Percentiles rank a stretch among this genome's conserved stretches.
Conservation (phyloP, 768 basidiomycete genomes). For the Cubamyces sp. region DNA sequence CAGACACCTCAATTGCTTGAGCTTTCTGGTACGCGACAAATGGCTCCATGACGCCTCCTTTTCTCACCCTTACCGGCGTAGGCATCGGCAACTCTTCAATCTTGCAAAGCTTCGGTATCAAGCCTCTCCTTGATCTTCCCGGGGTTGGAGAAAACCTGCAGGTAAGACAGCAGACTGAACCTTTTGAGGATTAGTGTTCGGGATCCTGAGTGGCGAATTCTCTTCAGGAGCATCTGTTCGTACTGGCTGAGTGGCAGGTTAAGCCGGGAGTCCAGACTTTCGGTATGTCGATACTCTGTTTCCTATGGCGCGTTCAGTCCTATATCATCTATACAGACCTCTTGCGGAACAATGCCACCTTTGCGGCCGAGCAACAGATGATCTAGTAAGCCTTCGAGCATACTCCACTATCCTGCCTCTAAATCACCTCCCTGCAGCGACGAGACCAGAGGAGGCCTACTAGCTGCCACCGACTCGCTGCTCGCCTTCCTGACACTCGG, state of each 20-base stretch:
- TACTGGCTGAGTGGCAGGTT: background rate
- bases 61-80: no score
- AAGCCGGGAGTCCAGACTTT: background rate
- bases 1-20: constrained; percentile 12
- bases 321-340: background rate
- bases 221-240: background rate
- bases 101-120: background rate
- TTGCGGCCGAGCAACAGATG: background rate
- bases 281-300: background rate
- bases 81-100: constrained; percentile 8
- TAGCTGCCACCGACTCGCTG: background rate
- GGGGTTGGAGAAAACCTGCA: constrained; percentile 16
- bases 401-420: background rate
- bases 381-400: background rate
- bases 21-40: constrained; percentile 2
- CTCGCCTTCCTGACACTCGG: background rate
- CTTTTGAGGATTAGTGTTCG: background rate
- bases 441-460: background rate
- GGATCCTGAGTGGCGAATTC: background rate
- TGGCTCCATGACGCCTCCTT: background rate
- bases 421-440: background rate
- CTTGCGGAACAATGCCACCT: background rate
- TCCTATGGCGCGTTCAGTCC: background rate
- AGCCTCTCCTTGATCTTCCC: constrained; percentile 6
- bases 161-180: background rate